phyloP scores from a whole-genome alignment of 164 flowering plant species.

The Dillenia turbinata region DNA sequence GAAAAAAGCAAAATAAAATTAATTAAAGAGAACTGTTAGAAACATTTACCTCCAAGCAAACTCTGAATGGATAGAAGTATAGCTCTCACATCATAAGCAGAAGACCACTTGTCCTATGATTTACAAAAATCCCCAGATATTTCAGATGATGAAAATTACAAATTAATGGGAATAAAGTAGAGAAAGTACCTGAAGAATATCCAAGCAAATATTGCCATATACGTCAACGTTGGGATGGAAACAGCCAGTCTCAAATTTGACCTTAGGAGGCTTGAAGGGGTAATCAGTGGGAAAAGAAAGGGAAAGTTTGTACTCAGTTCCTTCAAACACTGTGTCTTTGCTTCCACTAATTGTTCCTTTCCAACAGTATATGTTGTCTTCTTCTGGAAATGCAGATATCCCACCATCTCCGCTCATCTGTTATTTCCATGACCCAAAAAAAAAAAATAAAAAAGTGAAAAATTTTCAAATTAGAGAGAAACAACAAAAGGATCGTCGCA shows the following conservation, averaged over 20 bases:
- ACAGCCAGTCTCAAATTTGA: conserved; percentile 63
- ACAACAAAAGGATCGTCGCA: background rate
- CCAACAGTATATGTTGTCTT: conserved; percentile 70
- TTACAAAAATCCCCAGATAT: background rate
- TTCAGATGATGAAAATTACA: too few relatives aligned
- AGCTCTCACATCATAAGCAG: conserved; percentile 73
- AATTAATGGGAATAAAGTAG: too few relatives aligned
- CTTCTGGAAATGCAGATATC: conserved; percentile 72
- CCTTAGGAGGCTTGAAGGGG: conserved; percentile 74
- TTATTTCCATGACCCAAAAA: background rate
- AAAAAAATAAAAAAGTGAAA: background rate
- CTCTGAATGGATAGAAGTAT: conserved; percentile 59
- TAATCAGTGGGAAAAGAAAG: conserved; percentile 55
- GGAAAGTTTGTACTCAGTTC: conserved; percentile 57
- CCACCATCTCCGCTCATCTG: conserved; percentile 67
- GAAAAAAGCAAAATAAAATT: background rate
- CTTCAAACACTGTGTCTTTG: conserved; percentile 79
- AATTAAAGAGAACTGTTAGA: background rate
- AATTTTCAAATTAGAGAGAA: background rate
- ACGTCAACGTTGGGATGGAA: conserved; percentile 70
- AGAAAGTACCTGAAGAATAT: conserved; percentile 57
- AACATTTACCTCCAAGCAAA: conserved; percentile 48
- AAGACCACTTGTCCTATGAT: conserved; percentile 62
- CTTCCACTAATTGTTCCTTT: conserved; percentile 68
- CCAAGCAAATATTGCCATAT: conserved; percentile 63